phyloP scores from a whole-genome alignment of 2,329 filamentous ascomycete species.

The Calycina herbarum region DNA sequence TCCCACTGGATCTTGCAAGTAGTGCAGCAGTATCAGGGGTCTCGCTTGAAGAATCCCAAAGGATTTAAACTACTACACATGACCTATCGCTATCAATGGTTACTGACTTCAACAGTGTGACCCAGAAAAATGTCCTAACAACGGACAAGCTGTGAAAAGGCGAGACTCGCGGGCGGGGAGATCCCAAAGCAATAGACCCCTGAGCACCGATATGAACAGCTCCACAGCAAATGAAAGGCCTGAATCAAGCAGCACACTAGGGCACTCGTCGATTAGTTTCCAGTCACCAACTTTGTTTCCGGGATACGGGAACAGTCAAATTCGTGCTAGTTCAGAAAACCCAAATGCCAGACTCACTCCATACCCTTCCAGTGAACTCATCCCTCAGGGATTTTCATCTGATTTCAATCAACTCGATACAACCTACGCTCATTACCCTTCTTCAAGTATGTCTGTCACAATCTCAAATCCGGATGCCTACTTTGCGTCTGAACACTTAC shows the following conservation, averaged over 20 bases:
- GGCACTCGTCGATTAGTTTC: neutral
- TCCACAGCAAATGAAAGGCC: neutral
- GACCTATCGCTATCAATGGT: neutral
- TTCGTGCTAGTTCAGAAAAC: neutral
- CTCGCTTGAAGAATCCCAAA: neutral
- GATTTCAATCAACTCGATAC: neutral
- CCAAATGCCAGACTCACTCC: neutral
- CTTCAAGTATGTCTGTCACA: neutral
- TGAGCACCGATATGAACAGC: neutral
- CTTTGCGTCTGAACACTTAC: neutral
- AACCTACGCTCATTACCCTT: neutral
- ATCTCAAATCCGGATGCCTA: neutral
- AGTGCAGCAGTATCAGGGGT: neutral
- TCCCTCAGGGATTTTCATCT: neutral
- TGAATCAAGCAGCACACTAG: neutral
- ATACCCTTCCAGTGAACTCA: neutral
- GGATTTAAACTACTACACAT: neutral
- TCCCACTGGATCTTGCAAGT: neutral
- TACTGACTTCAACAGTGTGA: constrained; percentile 8
- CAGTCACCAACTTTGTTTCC: constrained; percentile 2
- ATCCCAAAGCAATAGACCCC: neutral
- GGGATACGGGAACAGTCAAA: neutral
- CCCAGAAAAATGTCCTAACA: constrained; percentile 58
- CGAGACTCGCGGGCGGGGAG: neutral
- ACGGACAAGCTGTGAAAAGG: constrained; percentile 38